These are phyloP conservation scores for Zopfia rhizophila DNA, from an alignment of 2,329 filamentous ascomycete species.

Conservation along the genomic window DNA sequence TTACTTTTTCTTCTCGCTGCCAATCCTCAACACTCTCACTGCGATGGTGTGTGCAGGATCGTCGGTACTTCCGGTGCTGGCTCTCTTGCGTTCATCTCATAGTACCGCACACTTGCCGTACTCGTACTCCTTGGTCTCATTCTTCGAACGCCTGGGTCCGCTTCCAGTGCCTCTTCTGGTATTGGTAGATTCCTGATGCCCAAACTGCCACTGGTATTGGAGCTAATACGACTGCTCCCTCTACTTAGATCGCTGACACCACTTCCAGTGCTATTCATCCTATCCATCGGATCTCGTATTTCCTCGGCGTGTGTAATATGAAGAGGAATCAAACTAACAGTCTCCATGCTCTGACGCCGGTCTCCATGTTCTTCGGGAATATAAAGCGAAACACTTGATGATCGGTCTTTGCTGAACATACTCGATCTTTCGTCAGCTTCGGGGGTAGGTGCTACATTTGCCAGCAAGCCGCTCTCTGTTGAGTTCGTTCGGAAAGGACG, in stretches of 20 bases:
- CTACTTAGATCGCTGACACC: constrained; percentile 31
- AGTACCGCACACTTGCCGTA: constrained; percentile 39
- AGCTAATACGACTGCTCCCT: constrained; percentile 21
- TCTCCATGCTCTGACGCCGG: constrained; percentile 35
- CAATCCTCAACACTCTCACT: too few species aligned
- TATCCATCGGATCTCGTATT: constrained; percentile 20
- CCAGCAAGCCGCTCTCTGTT: constrained; percentile 38
- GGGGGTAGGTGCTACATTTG: constrained; percentile 22
- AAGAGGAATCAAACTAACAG: constrained; percentile 37
- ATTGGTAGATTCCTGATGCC: constrained; percentile 31
- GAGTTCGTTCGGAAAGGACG: constrained; percentile 26
- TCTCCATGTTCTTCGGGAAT: constrained; percentile 32
- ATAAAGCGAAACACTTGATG: constrained; percentile 42
- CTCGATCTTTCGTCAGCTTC: constrained; percentile 39
- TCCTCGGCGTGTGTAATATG: constrained; percentile 38
- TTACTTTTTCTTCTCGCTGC: too few species aligned
- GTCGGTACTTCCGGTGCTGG: constrained; percentile 36
- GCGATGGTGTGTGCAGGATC: constrained; percentile 42
- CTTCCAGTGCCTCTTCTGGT: constrained; percentile 26
- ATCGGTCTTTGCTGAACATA: constrained; percentile 46
- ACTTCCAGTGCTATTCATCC: constrained; percentile 25
- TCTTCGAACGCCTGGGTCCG: constrained; percentile 27
- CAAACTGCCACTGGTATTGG: constrained; percentile 24
- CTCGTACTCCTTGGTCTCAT: constrained; percentile 41
- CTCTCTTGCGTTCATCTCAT: constrained; percentile 37